Percentiles rank a stretch among this genome's conserved stretches.
Evolutionary conservation across 1,284 basidiomycete genomes (phyloP).

Genomic region (Irpex sp.): DNA sequence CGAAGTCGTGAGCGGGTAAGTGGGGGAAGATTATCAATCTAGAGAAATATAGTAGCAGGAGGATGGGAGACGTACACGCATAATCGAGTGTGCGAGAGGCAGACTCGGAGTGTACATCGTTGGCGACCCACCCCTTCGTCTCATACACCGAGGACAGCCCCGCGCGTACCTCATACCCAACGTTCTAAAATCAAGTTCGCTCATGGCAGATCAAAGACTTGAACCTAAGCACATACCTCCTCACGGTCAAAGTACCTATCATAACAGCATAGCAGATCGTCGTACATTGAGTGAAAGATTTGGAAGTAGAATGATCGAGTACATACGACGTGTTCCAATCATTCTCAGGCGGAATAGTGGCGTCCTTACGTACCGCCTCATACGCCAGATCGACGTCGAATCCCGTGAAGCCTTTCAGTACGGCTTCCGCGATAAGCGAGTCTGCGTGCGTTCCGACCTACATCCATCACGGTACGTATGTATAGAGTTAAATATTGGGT

Average conservation of each 20-base stretch:
- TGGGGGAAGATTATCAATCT: no score
- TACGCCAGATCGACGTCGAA: constrained; percentile 67
- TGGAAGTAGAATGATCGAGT: no score
- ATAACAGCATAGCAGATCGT: no score
- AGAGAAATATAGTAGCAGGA: no score
- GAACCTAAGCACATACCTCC: constrained; percentile 37
- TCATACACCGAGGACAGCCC: constrained; percentile 67
- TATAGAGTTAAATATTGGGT: no score
- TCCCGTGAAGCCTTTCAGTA: constrained; percentile 54
- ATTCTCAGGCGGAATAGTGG: constrained; percentile 57
- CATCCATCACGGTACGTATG: no score
- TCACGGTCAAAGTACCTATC: constrained; percentile 57
- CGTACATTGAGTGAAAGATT: no score
- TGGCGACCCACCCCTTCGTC: constrained; percentile 68
- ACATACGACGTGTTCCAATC: constrained; percentile 54
- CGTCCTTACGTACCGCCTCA: constrained; percentile 75
- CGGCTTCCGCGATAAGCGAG: constrained; percentile 75
- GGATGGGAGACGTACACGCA: constrained; percentile 46
- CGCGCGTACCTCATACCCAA: constrained; percentile 78
- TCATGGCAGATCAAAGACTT: no score
- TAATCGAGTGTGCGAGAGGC: constrained; percentile 76
- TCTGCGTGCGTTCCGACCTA: constrained; percentile 78
- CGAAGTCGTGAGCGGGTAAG: no score
- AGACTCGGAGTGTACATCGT: constrained; percentile 75
- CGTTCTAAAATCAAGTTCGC: no score